Evolutionary conservation across 2,329 filamentous ascomycete species (phyloP), one percentile per base, ranked within the genome.

Genomic region (Exophiala sp.): DNA sequence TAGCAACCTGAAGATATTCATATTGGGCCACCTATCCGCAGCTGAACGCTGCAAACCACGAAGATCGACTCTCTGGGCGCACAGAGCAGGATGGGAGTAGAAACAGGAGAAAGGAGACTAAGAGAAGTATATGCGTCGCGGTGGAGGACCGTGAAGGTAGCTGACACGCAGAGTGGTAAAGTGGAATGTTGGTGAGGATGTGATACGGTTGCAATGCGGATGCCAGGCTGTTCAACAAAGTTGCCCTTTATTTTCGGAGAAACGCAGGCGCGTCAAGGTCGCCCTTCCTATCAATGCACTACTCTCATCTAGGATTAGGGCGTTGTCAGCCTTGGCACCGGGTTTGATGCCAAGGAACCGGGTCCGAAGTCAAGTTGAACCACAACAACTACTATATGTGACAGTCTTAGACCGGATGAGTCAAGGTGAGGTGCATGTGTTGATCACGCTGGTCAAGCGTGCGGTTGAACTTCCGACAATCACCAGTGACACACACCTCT

Each of bases 1-100:
- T 65, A 81, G 65, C 63, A 86, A 70, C 64, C 82, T 72, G 73
- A 86, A 86, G 66, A 85, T 72, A 71, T 86, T 86, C 82, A 86
- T 85, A 60, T 56, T 77, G 67, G 60, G 46, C 46, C 43, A 22
- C 14, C n/a, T n/a, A 29, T 23, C 19, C 24, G 53, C 53, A 58
- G 50, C 53, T 29, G 42, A 22, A 24, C 32, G 46, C 57, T 50
- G 55, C 57, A 19, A 35, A 13, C 23, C 22, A 19, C n/a, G 39
- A 23, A 16, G 19, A 21, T 19, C 32, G 13, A 8, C 19, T 16
- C 19, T 38, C 13, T 5, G 24, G 5, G 6, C 6, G 3, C 29
- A 32, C 7, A 7, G 13, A 1, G 38, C 21, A 14, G 4, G 38
- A n/a, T 7, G 38, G 22, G 1, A 21, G 38, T 9, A n/a, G 7